phyloP scores from a whole-genome alignment of 2,329 filamentous ascomycete genomes.

The Fusarium albidum region DNA sequence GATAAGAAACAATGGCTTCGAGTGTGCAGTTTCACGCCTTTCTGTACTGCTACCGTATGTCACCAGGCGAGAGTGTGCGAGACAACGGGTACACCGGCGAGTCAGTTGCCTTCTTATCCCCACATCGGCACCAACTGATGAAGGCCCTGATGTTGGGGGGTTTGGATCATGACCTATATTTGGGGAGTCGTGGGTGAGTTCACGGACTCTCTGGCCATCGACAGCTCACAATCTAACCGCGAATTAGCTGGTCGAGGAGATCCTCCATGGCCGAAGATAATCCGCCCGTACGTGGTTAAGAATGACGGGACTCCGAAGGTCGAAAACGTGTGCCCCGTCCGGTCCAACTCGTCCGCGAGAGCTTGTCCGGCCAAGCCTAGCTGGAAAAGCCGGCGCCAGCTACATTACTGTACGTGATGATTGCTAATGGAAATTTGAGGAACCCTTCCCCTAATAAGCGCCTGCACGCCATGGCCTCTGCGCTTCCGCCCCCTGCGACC shows the following conservation, averaged over 20 bases:
- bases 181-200: no score
- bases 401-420: constrained; percentile 28
- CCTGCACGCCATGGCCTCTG: neutral
- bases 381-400: constrained; percentile 8
- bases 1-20: constrained; percentile 5
- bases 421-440: constrained; percentile 17
- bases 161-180: no score
- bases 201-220: no score
- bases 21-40: neutral
- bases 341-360: constrained; percentile 18
- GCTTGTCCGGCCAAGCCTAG: constrained; percentile 24
- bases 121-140: constrained; percentile 1
- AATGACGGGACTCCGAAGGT: neutral
- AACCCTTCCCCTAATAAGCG: constrained; percentile 6
- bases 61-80: neutral
- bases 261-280: neutral
- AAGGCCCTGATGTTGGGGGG: neutral
- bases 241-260: no score
- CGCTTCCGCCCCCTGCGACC: neutral
- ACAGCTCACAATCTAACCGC: no score
- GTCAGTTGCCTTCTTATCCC: constrained; percentile 4
- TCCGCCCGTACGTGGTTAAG: neutral
- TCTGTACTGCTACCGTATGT: no score
- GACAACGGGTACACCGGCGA: neutral
- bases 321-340: constrained; percentile 12